Conservation (phyloP, 75 land plant genomes). For the Pinus tabuliformis region DNA sequence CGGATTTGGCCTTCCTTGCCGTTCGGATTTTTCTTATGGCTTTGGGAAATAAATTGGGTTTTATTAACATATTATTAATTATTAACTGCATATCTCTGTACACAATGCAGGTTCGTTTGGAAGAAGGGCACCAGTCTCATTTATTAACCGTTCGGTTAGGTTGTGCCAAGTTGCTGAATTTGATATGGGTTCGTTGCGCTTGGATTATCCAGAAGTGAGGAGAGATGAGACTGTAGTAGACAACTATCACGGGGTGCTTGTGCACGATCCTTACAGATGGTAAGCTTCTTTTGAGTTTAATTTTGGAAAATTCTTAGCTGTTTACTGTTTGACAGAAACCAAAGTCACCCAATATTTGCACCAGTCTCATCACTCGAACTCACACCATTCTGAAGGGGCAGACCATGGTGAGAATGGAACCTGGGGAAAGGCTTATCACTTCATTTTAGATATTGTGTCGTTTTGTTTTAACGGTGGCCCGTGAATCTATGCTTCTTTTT, state of each 20-base stretch:
- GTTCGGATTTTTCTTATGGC: no score
- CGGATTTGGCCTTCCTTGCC: no score
- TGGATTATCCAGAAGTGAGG: constrained; percentile 53
- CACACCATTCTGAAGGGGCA: neutral
- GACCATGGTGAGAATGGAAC: neutral
- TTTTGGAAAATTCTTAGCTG: no score
- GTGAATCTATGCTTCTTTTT: no score
- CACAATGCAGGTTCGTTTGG: neutral
- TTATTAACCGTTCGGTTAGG: neutral
- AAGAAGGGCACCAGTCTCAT: neutral
- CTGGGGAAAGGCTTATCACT: no score
- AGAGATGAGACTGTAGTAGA: constrained; percentile 85
- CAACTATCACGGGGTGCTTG: constrained; percentile 63
- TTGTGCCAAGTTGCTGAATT: neutral
- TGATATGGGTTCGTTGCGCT: constrained; percentile 47
- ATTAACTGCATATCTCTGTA: no score
- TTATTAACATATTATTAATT: no score
- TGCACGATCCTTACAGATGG: constrained; percentile 91
- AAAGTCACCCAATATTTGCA: neutral
- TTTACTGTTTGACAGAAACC: no score
- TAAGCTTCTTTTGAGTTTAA: constrained; percentile 12
- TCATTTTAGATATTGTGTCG: no score
- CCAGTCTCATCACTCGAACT: neutral
- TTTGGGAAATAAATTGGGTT: no score
- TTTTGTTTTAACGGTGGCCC: no score